Conservation (phyloP, 2,329 filamentous ascomycete species). For the Myriosclerotinia curreyana region DNA sequence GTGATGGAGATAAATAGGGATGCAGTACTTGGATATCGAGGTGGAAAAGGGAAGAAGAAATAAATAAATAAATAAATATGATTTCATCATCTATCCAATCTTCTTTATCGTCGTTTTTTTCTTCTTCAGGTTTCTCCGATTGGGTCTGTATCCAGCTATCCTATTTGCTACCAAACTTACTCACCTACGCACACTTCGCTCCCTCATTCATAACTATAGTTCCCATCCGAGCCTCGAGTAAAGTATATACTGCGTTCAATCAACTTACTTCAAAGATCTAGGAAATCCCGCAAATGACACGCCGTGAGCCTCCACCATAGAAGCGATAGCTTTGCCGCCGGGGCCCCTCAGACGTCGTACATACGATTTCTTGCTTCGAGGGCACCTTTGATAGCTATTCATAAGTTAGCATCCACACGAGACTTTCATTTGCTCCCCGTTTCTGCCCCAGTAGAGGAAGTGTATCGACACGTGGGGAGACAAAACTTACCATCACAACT, state of each 20-base stretch:
- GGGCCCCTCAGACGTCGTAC: conserved; percentile 29
- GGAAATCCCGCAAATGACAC: neutral
- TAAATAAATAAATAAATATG: neutral
- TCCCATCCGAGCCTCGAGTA: neutral
- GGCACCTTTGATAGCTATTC: conserved; percentile 29
- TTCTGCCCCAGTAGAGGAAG: conserved; percentile 13
- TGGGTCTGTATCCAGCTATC: neutral
- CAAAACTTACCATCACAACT: conserved; percentile 66
- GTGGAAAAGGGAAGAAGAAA: no score
- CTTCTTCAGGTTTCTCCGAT: no score
- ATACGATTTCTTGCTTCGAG: conserved; percentile 30
- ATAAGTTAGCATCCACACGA: conserved; percentile 45
- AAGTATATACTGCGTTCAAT: neutral
- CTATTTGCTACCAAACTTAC: neutral
- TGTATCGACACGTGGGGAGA: conserved; percentile 19
- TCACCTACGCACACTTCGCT: neutral
- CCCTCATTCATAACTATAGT: no score
- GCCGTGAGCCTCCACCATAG: fast-evolving
- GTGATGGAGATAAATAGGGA: no score
- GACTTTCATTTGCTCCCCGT: conserved; percentile 50
- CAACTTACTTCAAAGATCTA: neutral
- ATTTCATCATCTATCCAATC: neutral
- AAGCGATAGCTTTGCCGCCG: neutral
- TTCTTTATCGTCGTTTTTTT: neutral
- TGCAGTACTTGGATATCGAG: no score